Evolutionary conservation across 2,329 filamentous ascomycete species (phyloP).

Genomic region (Pseudofabraea citricarpa): DNA sequence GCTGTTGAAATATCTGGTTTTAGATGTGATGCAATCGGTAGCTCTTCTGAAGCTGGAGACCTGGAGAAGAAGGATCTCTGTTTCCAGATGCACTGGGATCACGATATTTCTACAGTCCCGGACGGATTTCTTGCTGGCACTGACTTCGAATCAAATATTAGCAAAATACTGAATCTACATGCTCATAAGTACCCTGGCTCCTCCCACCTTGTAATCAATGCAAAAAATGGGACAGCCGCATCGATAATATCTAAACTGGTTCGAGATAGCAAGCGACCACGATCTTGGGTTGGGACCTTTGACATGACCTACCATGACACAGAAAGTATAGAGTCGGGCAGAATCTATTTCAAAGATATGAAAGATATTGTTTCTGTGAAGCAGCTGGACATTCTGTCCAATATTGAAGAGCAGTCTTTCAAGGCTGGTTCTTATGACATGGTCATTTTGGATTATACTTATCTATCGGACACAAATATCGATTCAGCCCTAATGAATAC

Average conservation of each 20-base stretch:
- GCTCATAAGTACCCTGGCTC: neutral
- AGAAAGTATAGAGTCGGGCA: neutral
- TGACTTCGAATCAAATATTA: too few relatives aligned
- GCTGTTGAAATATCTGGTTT: neutral
- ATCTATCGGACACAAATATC: neutral
- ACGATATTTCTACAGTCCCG: too few relatives aligned
- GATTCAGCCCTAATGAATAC: neutral
- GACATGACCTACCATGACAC: neutral
- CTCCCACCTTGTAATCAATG: neutral
- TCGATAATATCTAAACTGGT: too few relatives aligned
- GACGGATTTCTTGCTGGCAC: too few relatives aligned
- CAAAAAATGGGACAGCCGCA: too few relatives aligned
- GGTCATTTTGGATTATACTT: neutral
- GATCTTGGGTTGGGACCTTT: too few relatives aligned
- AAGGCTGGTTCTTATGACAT: neutral
- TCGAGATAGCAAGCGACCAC: too few relatives aligned
- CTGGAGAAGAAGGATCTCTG: neutral
- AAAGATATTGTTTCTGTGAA: neutral
- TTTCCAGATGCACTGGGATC: neutral
- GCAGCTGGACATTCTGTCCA: neutral
- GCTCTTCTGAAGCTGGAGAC: neutral
- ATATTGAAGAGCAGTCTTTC: neutral
- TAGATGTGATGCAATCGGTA: neutral
- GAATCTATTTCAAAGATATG: neutral
- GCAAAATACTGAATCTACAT: too few relatives aligned